Base-by-base conservation (phyloP, 2,329 filamentous ascomycete genomes). In the Aspergillus fumigatiaffinis region DNA sequence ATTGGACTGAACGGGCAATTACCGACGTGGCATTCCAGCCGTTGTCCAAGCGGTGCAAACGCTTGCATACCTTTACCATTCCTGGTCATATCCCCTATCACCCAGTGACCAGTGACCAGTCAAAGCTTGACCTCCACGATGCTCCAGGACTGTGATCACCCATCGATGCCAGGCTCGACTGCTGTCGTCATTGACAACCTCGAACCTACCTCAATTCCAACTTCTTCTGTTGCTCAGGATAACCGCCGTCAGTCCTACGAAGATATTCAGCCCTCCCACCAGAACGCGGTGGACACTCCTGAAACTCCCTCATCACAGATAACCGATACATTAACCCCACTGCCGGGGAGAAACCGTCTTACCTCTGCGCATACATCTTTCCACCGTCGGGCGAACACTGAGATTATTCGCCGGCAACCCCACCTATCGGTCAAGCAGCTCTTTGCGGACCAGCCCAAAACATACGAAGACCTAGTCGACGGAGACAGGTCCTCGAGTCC, bases 321-420 rank as follows among this genome's bases (percentile, higher is more conserved):
- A 51, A 60, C 61, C 20, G 51, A 64, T 59, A 52, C 57, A 48
- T 54, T 57, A 54, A 55, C 62, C 49, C 53, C 42, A 53, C 57
- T 47, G 25, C 57, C 58, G 48, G 55, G 58, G 32, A 63, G 57
- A 54, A 58, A 64, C 51, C 44, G 61, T 41, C 54, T 62, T 54
- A 21, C 44, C 26, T 14, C 9, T 17, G 21, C 60, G 56, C 58
- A 65, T 54, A 55, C 55, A 53, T 54, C 65, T 60, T 57, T 63
- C 58, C 71, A 73, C 57, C 70, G 71, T 57, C 71, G 71, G 42
- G 66, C 70, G 47, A 73, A 73, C 54, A 73, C 71, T 6, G 71
- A 73, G 60, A 61, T 68, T 35, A 65, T 71, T 60, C 64, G 65
- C 52, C 64, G 66, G 25, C 66, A 60, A 35, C 41, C 64, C 21